Percentiles rank a stretch among this genome's conserved stretches.
phyloP scores from a whole-genome alignment of 169 alveolate genomes.

The Plasmodium cynomolgi region DNA sequence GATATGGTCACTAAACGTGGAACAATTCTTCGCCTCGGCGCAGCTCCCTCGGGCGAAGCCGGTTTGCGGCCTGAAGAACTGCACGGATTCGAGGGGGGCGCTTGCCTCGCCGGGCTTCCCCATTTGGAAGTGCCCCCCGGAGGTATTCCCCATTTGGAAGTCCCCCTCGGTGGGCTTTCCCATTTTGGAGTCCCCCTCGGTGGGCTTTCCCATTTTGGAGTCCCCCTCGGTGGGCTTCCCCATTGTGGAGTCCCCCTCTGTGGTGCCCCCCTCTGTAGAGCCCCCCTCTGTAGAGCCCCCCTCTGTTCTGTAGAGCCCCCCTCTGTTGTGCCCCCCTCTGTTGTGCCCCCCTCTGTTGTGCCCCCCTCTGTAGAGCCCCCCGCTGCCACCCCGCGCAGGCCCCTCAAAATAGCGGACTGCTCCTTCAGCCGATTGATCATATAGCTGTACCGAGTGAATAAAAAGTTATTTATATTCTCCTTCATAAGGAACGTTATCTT shows the following conservation, averaged over 20 bases:
- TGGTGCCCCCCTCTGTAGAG: too few species aligned
- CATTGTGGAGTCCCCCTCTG: too few species aligned
- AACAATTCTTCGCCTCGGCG: not conserved
- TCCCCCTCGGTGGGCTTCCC: not conserved
- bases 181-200: not conserved
- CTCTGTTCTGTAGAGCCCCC: not conserved
- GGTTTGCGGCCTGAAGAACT: constrained; percentile 47
- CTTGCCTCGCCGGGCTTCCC: not conserved
- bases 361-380: not conserved
- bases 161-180: not conserved
- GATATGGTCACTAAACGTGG: constrained; percentile 63
- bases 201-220: not conserved
- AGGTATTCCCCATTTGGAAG: not conserved
- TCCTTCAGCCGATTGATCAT: constrained; percentile 69
- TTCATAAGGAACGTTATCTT: constrained; percentile 69
- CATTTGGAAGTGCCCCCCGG: not conserved
- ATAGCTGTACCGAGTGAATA: constrained; percentile 68
- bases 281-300: not conserved
- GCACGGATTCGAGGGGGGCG: constrained; percentile 15
- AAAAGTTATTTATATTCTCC: constrained; percentile 47
- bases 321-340: not conserved
- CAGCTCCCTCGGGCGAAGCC: not conserved
- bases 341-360: not conserved
- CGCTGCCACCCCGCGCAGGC: not conserved
- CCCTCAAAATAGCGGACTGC: constrained; percentile 37